Percentiles rank a stretch among this genome's conserved stretches.
Evolutionary conservation across 148 eudicot species (phyloP).

Genomic region (Diospyros lotus): DNA sequence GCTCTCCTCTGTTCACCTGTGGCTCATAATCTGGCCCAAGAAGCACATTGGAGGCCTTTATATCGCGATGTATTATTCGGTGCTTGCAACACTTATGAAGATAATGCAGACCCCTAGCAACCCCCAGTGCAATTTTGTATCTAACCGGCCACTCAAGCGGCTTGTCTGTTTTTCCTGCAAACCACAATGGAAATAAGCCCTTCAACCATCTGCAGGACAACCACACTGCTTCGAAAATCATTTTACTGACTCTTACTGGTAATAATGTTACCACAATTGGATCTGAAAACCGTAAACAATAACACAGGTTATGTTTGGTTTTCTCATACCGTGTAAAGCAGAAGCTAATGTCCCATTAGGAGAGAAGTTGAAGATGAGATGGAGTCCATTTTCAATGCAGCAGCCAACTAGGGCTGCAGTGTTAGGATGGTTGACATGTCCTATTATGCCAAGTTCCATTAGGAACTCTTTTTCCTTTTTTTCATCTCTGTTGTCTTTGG

Average conservation of each 20-base stretch:
- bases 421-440: constrained; percentile 83
- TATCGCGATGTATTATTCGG: constrained; percentile 81
- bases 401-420: constrained; percentile 65
- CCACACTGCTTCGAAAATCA: too few relatives aligned
- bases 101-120: constrained; percentile 60
- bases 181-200: too few relatives aligned
- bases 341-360: constrained; percentile 68
- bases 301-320: neutral
- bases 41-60: constrained; percentile 79
- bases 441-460: constrained; percentile 67
- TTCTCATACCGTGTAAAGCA: constrained; percentile 66
- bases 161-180: constrained; percentile 21
- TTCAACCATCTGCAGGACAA: too few relatives aligned
- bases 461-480: constrained; percentile 82
- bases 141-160: constrained; percentile 60
- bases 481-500: constrained; percentile 37
- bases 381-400: constrained; percentile 76
- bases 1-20: constrained; percentile 32
- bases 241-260: too few relatives aligned
- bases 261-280: too few relatives aligned
- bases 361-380: constrained; percentile 63
- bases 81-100: constrained; percentile 38
- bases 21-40: constrained; percentile 68
- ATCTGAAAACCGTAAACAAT: too few relatives aligned
- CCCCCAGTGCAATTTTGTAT: constrained; percentile 51